A percentile compares a stretch with the other conserved stretches of the same genome.
Conservation (phyloP, 2,329 filamentous ascomycete genomes). For the Colletotrichum graminicola region DNA sequence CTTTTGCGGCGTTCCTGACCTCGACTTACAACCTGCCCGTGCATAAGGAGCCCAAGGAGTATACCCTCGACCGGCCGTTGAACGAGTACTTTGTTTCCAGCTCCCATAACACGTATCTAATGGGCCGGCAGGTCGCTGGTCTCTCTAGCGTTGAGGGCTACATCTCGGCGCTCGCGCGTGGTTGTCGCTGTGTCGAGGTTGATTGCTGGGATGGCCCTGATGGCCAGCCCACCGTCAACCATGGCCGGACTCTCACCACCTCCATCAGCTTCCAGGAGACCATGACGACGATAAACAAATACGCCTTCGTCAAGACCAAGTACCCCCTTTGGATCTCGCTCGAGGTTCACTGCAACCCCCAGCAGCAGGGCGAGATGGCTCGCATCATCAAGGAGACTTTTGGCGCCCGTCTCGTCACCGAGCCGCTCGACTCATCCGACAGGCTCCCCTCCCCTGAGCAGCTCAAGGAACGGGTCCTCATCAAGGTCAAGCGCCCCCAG, state of each 20-base stretch:
- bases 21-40: constrained; percentile 81
- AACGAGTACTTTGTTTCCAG: constrained; percentile 99
- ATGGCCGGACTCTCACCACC: constrained; percentile 89
- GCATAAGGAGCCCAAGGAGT: constrained; percentile 69
- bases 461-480: constrained; percentile 83
- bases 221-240: constrained; percentile 88
- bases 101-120: constrained; percentile 97
- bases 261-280: constrained; percentile 92
- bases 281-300: constrained; percentile 92
- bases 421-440: constrained; percentile 77
- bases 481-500: constrained; percentile 88
- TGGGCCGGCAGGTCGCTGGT: constrained; percentile 90
- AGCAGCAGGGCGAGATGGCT: constrained; percentile 90
- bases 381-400: constrained; percentile 89
- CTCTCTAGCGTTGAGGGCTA: constrained; percentile 96
- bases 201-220: constrained; percentile 97
- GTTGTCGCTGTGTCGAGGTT: constrained; percentile 95
- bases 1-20: constrained; percentile 81
- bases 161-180: constrained; percentile 86
- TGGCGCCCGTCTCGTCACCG: constrained; percentile 80
- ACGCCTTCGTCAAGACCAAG: constrained; percentile 88
- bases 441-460: constrained; percentile 88
- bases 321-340: constrained; percentile 95
- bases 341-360: constrained; percentile 89
- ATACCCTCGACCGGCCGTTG: constrained; percentile 82